Percentiles rank a stretch among this genome's conserved stretches.
phyloP scores from a whole-genome alignment of 768 basidiomycete species.

The Lactarius vividus region DNA sequence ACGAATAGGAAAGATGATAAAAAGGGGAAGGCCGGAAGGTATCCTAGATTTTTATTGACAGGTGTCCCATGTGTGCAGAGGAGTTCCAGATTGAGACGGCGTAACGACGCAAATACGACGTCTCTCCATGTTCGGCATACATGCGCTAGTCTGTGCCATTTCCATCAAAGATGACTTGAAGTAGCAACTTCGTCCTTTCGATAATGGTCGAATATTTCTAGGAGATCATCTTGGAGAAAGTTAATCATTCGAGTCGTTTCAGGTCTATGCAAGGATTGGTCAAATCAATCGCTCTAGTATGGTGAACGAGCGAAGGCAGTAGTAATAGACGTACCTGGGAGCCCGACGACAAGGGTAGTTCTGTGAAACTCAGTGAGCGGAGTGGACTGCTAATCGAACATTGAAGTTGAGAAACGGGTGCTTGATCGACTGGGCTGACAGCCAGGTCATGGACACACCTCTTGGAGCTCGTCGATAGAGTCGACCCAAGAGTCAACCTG shows the following conservation, averaged over 20 bases:
- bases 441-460: background rate
- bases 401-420: background rate
- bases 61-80: background rate
- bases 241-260: background rate
- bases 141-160: background rate
- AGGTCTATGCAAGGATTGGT: background rate
- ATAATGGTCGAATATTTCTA: background rate
- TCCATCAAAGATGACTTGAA: background rate
- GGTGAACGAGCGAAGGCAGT: background rate
- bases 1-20: background rate
- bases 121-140: background rate
- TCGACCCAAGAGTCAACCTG: background rate
- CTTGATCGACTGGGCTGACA: background rate
- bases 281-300: background rate
- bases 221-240: background rate
- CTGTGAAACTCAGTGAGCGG: background rate
- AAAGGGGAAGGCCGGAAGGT: background rate
- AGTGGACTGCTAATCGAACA: background rate
- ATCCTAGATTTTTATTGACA: background rate
- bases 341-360: background rate
- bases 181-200: background rate
- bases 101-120: background rate
- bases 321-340: background rate
- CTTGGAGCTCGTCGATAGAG: background rate
- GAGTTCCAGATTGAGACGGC: background rate